These are phyloP conservation scores for Fallopia convolvulus DNA, from an alignment of 148 eudicot genomes.

Conservation along the genomic window DNA sequence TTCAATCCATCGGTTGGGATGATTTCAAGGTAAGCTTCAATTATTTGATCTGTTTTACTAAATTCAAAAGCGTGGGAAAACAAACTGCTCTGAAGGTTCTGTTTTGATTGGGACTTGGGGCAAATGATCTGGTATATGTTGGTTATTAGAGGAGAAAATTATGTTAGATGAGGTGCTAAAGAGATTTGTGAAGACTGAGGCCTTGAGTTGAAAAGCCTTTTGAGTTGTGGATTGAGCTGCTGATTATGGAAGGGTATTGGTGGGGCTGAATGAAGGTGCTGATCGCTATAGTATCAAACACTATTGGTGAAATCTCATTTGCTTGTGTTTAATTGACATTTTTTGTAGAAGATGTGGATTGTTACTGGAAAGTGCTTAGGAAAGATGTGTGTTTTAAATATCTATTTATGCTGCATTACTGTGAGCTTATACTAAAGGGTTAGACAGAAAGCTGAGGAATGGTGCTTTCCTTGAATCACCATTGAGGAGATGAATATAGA, in stretches of 20 bases:
- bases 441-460: not conserved
- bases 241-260: not conserved
- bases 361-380: not conserved
- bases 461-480: not conserved
- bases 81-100: not conserved
- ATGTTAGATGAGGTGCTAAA: not conserved
- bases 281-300: not conserved
- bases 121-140: not conserved
- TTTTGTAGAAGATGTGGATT: not conserved
- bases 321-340: not conserved
- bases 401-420: not conserved
- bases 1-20: not conserved
- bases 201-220: not conserved
- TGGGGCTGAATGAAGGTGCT: conserved; percentile 1
- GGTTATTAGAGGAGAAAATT: not conserved
- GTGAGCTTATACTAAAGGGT: not conserved
- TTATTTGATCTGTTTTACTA: not conserved
- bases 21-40: conserved; percentile 1
- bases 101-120: not conserved
- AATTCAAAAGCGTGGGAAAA: not conserved
- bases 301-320: not conserved
- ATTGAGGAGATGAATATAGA: not conserved
- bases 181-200: not conserved
- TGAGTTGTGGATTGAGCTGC: conserved; percentile 1
- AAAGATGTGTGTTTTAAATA: not conserved